phyloP scores from a whole-genome alignment of 768 basidiomycete genomes.

The Leucosporidium yakuticum region DNA sequence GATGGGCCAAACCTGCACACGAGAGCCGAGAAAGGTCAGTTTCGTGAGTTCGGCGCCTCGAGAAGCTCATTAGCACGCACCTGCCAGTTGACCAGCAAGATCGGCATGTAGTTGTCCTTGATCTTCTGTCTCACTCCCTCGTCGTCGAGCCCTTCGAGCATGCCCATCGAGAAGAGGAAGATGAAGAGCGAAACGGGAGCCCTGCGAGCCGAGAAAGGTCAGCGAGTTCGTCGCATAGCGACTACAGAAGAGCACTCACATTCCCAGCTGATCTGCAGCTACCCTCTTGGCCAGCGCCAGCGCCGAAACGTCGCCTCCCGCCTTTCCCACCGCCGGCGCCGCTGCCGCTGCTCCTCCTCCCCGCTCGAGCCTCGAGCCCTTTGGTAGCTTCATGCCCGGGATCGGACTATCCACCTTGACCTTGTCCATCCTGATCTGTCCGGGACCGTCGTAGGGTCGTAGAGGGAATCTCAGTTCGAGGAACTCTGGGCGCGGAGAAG shows the following conservation, averaged over 20 bases:
- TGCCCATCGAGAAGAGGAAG: constrained; percentile 32
- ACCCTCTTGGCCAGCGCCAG: constrained; percentile 27
- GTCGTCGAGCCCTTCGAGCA: constrained; percentile 28
- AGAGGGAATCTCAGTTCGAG: constrained; percentile 35
- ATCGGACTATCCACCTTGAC: constrained; percentile 28
- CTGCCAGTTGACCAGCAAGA: constrained; percentile 35
- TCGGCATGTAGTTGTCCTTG: constrained; percentile 21
- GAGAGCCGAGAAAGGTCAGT: neutral
- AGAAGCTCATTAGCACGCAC: neutral
- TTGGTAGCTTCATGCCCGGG: constrained; percentile 24
- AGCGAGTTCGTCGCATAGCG: neutral
- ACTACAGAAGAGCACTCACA: constrained; percentile 4
- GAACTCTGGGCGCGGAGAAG: constrained; percentile 15
- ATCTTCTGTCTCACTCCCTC: constrained; percentile 24
- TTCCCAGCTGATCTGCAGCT: constrained; percentile 32
- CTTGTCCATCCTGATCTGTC: constrained; percentile 2
- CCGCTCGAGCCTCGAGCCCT: constrained; percentile 20
- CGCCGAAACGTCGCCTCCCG: neutral
- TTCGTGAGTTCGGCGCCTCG: too few relatives aligned
- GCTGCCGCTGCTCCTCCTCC: constrained; percentile 4
- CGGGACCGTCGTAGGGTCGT: neutral
- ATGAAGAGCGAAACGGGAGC: constrained; percentile 32
- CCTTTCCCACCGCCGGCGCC: neutral
- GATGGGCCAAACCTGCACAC: constrained; percentile 29
- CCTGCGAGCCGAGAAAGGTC: constrained; percentile 4